Evolutionary conservation across 257 asterid genomes (phyloP), one percentile per base, ranked within the genome.

Genomic region (Nicotiana noctiflora): DNA sequence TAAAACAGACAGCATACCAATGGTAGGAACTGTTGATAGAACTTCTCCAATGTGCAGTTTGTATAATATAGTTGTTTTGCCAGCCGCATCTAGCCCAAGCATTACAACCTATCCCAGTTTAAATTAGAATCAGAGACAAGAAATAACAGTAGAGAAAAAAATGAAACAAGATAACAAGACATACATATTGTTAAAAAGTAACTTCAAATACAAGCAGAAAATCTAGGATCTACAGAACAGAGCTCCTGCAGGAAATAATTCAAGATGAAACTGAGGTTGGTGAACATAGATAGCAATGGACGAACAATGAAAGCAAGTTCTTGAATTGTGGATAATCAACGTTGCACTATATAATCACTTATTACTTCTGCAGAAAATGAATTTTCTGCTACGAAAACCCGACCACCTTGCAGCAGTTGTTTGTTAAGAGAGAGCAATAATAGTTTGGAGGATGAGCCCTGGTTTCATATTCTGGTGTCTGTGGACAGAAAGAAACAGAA

Each of bases 41-140:
- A 94, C 97, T 89, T 96, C 99, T 70, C 99, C 98, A 80, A 96
- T 91, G 88, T 96, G 98, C 89, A 96, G 94, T 88, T 96, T 96
- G 84, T 96, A 94, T 64, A 96, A 90, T 79, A 96, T 94, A 6
- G 99, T 96, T 82, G 99, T 96, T 94, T 96, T 96, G 72, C 99
- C 99, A 89, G 99, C 99, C 66, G 98, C 98, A 86, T 96, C 99
- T 80, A 96, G 91, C 64, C 99, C 99, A 83, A 96, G 98, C 99
- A 94, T 96, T 84, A 96, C 98, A 87, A 96, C 99, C 99, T 96
- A 79, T 57, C 55, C 49, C 81, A 83, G 80, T 70, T 74, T 23
- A 34, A 62, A 63, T 29, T 8, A 13, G 29, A 66, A 63, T 59
- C 11, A 57, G 25, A 55, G 4, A 68, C 64, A 4, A 80, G 37